Percentiles rank a stretch among this genome's conserved stretches.
Evolutionary conservation across 1,284 basidiomycete genomes (phyloP).

Genomic region (Rhizopogon parksii): DNA sequence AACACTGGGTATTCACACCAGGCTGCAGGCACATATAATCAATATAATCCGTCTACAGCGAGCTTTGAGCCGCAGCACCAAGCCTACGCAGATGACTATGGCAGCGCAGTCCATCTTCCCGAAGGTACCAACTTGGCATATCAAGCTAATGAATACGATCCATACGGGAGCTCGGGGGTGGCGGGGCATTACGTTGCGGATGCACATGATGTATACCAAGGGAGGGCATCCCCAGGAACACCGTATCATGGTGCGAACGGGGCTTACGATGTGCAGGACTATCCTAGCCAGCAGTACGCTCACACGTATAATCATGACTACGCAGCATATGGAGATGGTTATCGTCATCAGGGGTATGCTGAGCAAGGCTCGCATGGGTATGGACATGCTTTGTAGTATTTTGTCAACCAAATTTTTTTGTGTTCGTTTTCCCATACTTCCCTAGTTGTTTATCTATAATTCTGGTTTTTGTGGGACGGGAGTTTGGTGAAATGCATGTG

Average conservation of each 20-base stretch:
- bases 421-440: not conserved
- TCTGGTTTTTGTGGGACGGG: no score
- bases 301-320: constrained; percentile 26
- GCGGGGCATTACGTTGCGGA: constrained; percentile 32
- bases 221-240: constrained; percentile 31
- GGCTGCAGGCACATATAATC: constrained; percentile 37
- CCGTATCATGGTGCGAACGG: constrained; percentile 17
- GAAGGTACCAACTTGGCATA: constrained; percentile 47
- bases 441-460: not conserved
- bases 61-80: constrained; percentile 41
- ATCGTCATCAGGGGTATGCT: constrained; percentile 27
- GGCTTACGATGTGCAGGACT: constrained; percentile 32
- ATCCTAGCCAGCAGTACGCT: constrained; percentile 25
- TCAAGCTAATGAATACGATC: constrained; percentile 23
- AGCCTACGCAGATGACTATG: constrained; percentile 56
- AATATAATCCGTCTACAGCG: constrained; percentile 51
- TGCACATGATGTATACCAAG: constrained; percentile 47
- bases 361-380: constrained; percentile 25
- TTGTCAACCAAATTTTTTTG: not conserved
- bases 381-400: constrained; percentile 28
- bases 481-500: no score
- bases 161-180: constrained; percentile 13
- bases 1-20: constrained; percentile 50
- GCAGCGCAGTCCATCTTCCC: constrained; percentile 53
- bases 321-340: constrained; percentile 23